These are phyloP conservation scores for Phaeotremella fagi DNA, from an alignment of 768 basidiomycete genomes.

Conservation along the genomic window DNA sequence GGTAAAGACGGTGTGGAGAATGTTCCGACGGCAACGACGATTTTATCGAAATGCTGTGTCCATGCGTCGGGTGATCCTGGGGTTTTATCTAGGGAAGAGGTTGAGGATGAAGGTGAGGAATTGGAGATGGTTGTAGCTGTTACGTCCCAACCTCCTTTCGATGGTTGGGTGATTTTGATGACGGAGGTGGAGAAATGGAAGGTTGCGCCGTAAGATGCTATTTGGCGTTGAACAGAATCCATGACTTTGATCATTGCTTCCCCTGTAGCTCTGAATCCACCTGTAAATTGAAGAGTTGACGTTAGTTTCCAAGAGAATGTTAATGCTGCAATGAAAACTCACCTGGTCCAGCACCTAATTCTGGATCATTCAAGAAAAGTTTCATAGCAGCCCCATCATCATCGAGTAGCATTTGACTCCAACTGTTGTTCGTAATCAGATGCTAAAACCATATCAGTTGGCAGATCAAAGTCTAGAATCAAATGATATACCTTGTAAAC, in stretches of 20 bases:
- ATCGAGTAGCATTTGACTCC: conserved; percentile 8
- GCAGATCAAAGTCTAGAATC: too few species aligned
- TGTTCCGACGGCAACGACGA: conserved; percentile 13
- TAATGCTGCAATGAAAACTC: neutral
- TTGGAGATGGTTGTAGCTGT: neutral
- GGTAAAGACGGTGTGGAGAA: conserved; percentile 16
- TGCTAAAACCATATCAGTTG: neutral
- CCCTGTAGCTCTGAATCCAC: conserved; percentile 7
- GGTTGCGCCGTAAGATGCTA: neutral
- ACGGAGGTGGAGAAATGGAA: neutral
- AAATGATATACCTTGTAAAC: neutral
- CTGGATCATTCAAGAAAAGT: neutral
- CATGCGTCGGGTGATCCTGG: neutral
- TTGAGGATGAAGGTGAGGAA: neutral
- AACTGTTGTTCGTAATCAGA: conserved; percentile 11
- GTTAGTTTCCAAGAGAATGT: neutral
- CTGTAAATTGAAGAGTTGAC: neutral
- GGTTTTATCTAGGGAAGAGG: neutral
- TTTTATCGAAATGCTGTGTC: conserved; percentile 10
- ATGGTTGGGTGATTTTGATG: neutral
- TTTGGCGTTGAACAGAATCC: conserved; percentile 1
- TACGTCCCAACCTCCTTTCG: neutral
- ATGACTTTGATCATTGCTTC: conserved; percentile 9
- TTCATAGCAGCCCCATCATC: neutral
- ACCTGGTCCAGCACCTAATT: neutral